A percentile compares a stretch with the other conserved stretches of the same genome.
Conservation (phyloP, 768 basidiomycete genomes). For the Butyriboletus loyo region DNA sequence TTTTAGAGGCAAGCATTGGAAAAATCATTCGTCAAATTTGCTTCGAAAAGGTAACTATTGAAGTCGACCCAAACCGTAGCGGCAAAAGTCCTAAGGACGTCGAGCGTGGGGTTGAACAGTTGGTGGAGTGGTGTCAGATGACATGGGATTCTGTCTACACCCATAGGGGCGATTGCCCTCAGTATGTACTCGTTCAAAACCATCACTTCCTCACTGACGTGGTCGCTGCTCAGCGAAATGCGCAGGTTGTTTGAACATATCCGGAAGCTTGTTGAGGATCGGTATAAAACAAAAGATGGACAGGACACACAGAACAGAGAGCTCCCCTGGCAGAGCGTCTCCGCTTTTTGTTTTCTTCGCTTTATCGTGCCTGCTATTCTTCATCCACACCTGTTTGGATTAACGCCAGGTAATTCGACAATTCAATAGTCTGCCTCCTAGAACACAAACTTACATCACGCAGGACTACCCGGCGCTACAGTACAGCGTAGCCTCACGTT, state of each 20-base stretch:
- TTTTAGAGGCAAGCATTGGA: constrained; percentile 80
- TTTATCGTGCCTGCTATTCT: constrained; percentile 89
- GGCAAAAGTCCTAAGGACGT: constrained; percentile 58
- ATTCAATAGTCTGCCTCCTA: constrained; percentile 5
- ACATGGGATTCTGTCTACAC: constrained; percentile 83
- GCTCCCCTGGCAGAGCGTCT: constrained; percentile 78
- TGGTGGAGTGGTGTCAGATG: constrained; percentile 75
- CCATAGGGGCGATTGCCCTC: constrained; percentile 68
- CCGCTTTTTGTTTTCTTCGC: constrained; percentile 85
- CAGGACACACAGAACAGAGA: constrained; percentile 46
- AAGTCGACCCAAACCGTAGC: constrained; percentile 74
- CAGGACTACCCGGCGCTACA: constrained; percentile 63
- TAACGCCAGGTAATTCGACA: constrained; percentile 72
- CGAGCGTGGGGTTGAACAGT: constrained; percentile 62
- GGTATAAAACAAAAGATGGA: constrained; percentile 45
- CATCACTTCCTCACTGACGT: constrained; percentile 1
- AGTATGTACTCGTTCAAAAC: constrained; percentile 43
- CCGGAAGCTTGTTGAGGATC: constrained; percentile 67
- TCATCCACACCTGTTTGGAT: constrained; percentile 81
- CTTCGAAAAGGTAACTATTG: constrained; percentile 71
- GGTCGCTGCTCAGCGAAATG: constrained; percentile 54
- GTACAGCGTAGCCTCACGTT: constrained; percentile 80
- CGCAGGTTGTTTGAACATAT: constrained; percentile 66
- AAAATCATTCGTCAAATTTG: constrained; percentile 64
- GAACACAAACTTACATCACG: constrained; percentile 9